Percentiles rank a stretch among this genome's conserved stretches.
Evolutionary conservation across 73 alveolate genomes (phyloP).

Genomic region (Paramecium sexaurelia): DNA sequence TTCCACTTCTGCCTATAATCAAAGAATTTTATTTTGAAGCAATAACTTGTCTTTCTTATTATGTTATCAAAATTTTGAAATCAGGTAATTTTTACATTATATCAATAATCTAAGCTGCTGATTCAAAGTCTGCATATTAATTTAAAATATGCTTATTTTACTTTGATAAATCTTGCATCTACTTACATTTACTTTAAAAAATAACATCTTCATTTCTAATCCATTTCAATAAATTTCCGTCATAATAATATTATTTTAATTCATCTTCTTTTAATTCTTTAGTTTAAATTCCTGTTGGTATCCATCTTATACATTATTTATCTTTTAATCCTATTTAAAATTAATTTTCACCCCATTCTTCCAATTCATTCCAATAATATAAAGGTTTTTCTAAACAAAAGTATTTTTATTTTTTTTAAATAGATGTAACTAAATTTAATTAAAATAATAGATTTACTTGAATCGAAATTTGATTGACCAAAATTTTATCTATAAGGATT

Average conservation of each 20-base stretch:
- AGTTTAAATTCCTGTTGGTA: neutral
- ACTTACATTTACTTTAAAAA: no score
- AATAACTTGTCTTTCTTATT: constrained; percentile 73
- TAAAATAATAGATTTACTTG: neutral
- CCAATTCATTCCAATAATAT: neutral
- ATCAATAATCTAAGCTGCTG: constrained; percentile 62
- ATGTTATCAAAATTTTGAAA: constrained; percentile 68
- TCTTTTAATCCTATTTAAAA: neutral
- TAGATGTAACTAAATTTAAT: neutral
- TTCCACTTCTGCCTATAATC: constrained; percentile 92
- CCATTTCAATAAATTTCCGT: neutral
- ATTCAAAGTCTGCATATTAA: constrained; percentile 62
- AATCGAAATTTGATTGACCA: no score
- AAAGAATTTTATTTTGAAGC: constrained; percentile 74
- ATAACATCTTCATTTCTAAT: neutral
- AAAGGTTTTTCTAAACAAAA: neutral
- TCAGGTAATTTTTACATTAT: constrained; percentile 67
- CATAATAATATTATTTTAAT: neutral
- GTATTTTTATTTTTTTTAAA: neutral
- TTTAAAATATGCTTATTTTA: constrained; percentile 43
- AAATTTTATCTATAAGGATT: neutral
- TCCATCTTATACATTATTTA: neutral
- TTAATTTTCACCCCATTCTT: neutral
- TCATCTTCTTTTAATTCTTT: neutral
- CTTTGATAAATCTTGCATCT: constrained; percentile 6